Evolutionary conservation across 2,329 filamentous ascomycete genomes (phyloP).

Genomic region (Phyllosticta ampelicida): DNA sequence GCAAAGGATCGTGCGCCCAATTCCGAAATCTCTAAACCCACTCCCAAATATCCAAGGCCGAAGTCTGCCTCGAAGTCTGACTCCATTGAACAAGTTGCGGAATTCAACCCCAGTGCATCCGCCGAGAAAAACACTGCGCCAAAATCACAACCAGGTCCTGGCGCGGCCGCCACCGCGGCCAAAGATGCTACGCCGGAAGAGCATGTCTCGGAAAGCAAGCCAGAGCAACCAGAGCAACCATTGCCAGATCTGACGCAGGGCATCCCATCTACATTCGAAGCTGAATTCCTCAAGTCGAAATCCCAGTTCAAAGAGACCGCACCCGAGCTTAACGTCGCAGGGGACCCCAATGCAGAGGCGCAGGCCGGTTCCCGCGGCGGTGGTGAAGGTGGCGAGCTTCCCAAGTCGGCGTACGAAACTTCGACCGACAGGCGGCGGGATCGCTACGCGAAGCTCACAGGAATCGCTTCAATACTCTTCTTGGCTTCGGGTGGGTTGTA

Average conservation of each 20-base stretch:
- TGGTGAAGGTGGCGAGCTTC: conserved; percentile 54
- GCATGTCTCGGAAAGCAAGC: conserved; percentile 23
- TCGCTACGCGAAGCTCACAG: conserved; percentile 64
- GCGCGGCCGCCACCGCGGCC: conserved; percentile 24
- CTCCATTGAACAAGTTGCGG: conserved; percentile 27
- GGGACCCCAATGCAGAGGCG: conserved; percentile 38
- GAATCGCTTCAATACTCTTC: conserved; percentile 48
- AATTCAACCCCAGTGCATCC: conserved; percentile 22
- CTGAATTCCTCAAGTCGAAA: conserved; percentile 50
- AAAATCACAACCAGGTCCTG: conserved; percentile 19
- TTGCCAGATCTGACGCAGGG: conserved; percentile 89
- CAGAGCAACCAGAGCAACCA: conserved; percentile 44
- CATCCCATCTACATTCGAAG: conserved; percentile 81
- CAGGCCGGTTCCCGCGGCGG: conserved; percentile 38
- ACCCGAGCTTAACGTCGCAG: conserved; percentile 38
- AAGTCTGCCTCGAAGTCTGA: conserved; percentile 2
- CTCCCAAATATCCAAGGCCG: not conserved
- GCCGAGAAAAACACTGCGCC: conserved; percentile 21
- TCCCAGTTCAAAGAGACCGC: conserved; percentile 15
- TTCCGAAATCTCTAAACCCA: conserved; percentile 15
- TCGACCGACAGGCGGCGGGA: conserved; percentile 77
- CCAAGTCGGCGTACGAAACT: conserved; percentile 76
- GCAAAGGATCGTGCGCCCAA: conserved; percentile 16
- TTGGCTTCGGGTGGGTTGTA: conserved; percentile 54
- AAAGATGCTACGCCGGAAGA: conserved; percentile 25